These are phyloP conservation scores for Galerina marginata DNA, from an alignment of 768 basidiomycete genomes.

Conservation along the genomic window DNA sequence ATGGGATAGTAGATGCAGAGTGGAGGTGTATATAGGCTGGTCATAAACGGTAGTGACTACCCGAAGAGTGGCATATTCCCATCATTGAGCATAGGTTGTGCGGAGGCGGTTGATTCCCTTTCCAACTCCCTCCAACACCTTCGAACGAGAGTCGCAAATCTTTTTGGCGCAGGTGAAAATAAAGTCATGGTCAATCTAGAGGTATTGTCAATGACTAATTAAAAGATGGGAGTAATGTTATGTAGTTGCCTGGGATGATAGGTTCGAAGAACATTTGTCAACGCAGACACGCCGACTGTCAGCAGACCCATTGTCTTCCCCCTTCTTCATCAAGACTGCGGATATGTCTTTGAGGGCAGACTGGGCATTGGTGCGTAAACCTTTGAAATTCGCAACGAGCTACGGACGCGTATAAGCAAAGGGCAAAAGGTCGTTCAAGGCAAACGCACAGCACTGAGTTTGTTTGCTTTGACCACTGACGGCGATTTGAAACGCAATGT, in stretches of 20 bases:
- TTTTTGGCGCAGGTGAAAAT: slow-evolving; percentile 65
- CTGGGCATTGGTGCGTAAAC: slow-evolving; percentile 58
- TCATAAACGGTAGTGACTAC: not conserved
- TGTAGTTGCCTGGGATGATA: slow-evolving; percentile 42
- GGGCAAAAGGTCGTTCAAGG: not conserved
- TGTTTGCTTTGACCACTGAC: slow-evolving; percentile 73
- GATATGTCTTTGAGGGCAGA: slow-evolving; percentile 65
- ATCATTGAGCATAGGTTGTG: slow-evolving; percentile 36
- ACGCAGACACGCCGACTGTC: slow-evolving; percentile 60
- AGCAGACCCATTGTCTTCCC: slow-evolving; percentile 55
- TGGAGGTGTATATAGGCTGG: slow-evolving; percentile 8
- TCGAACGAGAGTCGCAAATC: slow-evolving; percentile 71
- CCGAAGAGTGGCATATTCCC: slow-evolving; percentile 16
- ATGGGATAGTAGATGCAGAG: slow-evolving; percentile 2
- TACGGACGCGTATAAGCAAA: slow-evolving; percentile 30
- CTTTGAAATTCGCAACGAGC: slow-evolving; percentile 73
- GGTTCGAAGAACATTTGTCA: slow-evolving; percentile 47
- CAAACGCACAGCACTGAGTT: slow-evolving; percentile 66
- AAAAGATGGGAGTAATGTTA: not conserved
- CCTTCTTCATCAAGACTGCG: slow-evolving; percentile 48
- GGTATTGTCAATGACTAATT: slow-evolving; percentile 30
- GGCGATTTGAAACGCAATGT: slow-evolving; percentile 75
- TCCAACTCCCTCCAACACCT: slow-evolving; percentile 71
- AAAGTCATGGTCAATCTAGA: slow-evolving; percentile 72
- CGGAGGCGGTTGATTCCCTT: slow-evolving; percentile 69